Evolutionary conservation across 345 rosid species (phyloP), one percentile per base, ranked within the genome.

Genomic region (Schrenkiella parvula): DNA sequence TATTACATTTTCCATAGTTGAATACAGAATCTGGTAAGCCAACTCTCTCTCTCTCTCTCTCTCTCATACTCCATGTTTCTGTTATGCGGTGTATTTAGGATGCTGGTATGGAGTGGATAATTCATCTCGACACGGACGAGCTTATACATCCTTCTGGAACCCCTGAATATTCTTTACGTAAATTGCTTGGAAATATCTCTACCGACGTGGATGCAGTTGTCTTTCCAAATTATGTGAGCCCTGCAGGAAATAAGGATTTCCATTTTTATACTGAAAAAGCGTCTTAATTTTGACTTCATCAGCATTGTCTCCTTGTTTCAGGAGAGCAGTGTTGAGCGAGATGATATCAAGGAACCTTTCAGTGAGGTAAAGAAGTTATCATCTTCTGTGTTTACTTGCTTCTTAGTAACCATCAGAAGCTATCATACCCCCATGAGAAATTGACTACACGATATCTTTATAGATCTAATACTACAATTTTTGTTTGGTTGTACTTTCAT

Each of bases 81-180:
- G 17, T 22, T 68, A 13, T 54, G 56, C 9, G 38, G n/a, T 56
- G 64, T 51, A 35, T 43, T 25, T 73, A 95, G 99, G 89, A 91
- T 65, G 84, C 84, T 64, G 83, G 85, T 59, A 78, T 87, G 90
- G 96, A 92, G 34, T 95, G 98, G 99, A 95, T 95, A 68, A 43
- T 92, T 71, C 99, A 91, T 83, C 93, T 95, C 78, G 97, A 95
- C 80, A 95, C 98, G 0, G 99, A 95, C 51, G 99, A 88, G 78
- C 84, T 95, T 41, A 79, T 92, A 44, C 80, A 95, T 77, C 99
- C 98, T 23, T 86, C 93, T 2, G 99, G 97, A 57, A 60, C 80
- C 65, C 80, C 26, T 68, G 98, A 89, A 53, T 95, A 88, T 78
- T 95, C 98, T 50, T 77, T 95, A 86, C 81, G 96, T 46, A 88